Evolutionary conservation across 345 rosid species (phyloP), one percentile per base, ranked within the genome.

Genomic region (Salix exigua): DNA sequence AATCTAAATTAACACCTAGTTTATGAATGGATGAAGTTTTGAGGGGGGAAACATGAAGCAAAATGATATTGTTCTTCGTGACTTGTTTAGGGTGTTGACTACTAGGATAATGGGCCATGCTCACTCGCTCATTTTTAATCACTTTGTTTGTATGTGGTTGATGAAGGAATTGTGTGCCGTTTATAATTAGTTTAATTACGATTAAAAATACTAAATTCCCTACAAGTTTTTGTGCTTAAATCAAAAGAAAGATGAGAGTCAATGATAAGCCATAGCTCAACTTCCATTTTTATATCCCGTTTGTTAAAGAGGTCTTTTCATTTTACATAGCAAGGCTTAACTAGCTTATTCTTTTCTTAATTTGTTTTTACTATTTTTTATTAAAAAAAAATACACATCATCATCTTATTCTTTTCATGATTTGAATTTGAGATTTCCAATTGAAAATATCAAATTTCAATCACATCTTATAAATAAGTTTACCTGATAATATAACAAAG

Each of bases 51-150:
- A 4, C 2, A 58, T 8, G 12, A n/a, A 3, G 71, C 38, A 64
- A 72, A 64, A 75, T 48, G 19, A 70, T 61, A 28, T 37, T 70
- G 7, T 65, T 17, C 23, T 71, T 38, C 71, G 58, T 53, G 73
- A 65, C 67, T 75, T 69, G 12, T 58, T 19, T 18, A 66, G 37
- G 44, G 53, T 40, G 64, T 80, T 80, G 83, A 75, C 79, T 70
- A 74, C 62, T 64, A 30, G 44, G 5, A 14, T 72, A 8, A 78
- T 28, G 74, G 74, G 75, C 71, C 78, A 51, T 21, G 48, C 6
- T 33, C 10, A 7, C 18, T 35, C 40, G 6, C 33, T 40, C 2
- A 66, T 66, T 66, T 17, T 30, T 66, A 33, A 66, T 18, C 14
- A 30, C 6, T 21, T 66, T 37, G 11, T 33, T 66, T 58, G 28